phyloP scores from a whole-genome alignment of 768 basidiomycete genomes.

The Pleurotus citrinopileatus region DNA sequence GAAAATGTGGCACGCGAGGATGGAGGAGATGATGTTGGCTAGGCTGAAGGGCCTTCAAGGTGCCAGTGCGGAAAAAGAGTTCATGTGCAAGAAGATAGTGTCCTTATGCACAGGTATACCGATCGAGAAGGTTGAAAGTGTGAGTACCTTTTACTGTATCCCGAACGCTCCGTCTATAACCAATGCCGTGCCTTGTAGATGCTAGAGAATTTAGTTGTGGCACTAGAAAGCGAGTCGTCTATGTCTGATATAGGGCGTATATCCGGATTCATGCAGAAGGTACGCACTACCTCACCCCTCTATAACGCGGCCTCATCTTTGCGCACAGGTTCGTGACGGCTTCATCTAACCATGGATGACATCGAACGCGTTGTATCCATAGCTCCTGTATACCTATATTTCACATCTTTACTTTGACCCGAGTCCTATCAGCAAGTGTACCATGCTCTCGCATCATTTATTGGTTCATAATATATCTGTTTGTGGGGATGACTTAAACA shows the following conservation, averaged over 20 bases:
- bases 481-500: conserved; percentile 5
- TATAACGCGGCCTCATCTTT: background rate
- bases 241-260: conserved; percentile 82
- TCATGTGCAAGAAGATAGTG: conserved; percentile 89
- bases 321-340: conserved; percentile 54
- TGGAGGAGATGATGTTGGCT: conserved; percentile 70
- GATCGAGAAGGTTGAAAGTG: conserved; percentile 86
- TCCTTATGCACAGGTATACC: conserved; percentile 85
- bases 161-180: conserved; percentile 2
- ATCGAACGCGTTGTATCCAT: conserved; percentile 14
- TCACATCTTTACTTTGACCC: conserved; percentile 13
- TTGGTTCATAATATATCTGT: conserved; percentile 17
- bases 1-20: conserved; percentile 79
- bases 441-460: conserved; percentile 22
- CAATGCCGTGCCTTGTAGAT: conserved; percentile 41
- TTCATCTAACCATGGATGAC: conserved; percentile 38
- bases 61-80: conserved; percentile 84
- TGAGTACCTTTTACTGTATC: conserved; percentile 37
- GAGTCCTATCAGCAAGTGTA: conserved; percentile 27
- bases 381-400: conserved; percentile 14
- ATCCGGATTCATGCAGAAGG: conserved; percentile 91
- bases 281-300: conserved; percentile 24
- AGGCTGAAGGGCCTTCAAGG: conserved; percentile 72
- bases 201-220: conserved; percentile 80
- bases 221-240: conserved; percentile 85